Evolutionary conservation across 768 basidiomycete species (phyloP), one percentile per base, ranked within the genome.

Genomic region (Ramaria rubella): DNA sequence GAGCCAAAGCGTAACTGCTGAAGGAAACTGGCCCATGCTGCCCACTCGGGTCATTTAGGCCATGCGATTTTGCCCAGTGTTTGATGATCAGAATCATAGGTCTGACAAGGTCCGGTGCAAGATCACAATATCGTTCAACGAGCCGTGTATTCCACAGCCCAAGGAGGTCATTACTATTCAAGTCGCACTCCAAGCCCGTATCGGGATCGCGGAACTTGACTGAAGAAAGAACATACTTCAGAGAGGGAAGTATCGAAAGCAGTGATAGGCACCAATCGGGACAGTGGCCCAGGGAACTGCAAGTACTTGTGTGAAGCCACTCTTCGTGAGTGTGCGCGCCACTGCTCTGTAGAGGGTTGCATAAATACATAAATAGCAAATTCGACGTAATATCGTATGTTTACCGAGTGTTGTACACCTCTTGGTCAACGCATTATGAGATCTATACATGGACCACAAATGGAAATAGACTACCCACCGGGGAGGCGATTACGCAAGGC

Each of bases 131-230:
- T 11, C 67, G 65, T 43, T 67, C 69, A 56, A 87, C 68, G 52
- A 87, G 67, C 4, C 68, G 58, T 0, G 83, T 80, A 59, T 81
- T 83, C 33, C 70, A 58, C 2, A 75, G 54, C 1, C 85, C 85
- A 1, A 86, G 71, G 5, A 77, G 79, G 27, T 82, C 77, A 63
- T 88, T 87, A 56, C 83, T 72, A 62, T 83, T 83, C 60, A 87
- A 68, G 59, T 85, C 84, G 58, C 79, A 75, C 1, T 72, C 55
- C 21, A 81, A 58, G 15, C 66, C 64, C 0, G 75, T 76, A 2
- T 8, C n/a, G 1, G 67, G 70, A 59, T 83, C 79, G n/a, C 46
- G 62, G 59, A 79, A 79, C 61, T 78, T 80, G 29, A 84, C 83
- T 84, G 61, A 8, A 36, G 23, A 19, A 48, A 42, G n/a, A 33